Evolutionary conservation across 2,329 filamentous ascomycete species (phyloP), one percentile per base, ranked within the genome.

Genomic region (Fusarium succisae): DNA sequence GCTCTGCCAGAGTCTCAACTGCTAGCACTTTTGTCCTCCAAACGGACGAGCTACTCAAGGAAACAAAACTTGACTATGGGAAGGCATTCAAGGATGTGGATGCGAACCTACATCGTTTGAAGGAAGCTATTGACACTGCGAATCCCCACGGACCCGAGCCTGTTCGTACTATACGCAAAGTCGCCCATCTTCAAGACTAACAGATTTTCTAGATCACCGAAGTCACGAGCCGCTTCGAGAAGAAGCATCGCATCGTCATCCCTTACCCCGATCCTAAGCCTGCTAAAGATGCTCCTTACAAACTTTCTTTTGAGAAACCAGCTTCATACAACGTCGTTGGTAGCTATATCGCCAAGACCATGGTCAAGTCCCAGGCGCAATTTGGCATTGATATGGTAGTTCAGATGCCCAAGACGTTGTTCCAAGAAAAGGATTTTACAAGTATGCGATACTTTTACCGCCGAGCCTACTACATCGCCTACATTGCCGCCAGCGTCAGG

Each of bases 401-500:
- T 22, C 93, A 93, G 54, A 97, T 99, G 91, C 96, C 96, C 10
- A 82, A 85, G 65, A 84, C 88, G 2, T 83, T 98, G 18, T 95
- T 98, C 78, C 94, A 98, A 79, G 94, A 97, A 50, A 98, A 98
- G 83, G 96, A 99, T 82, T 98, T 96, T 81, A 87, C 95, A 56
- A 95, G 98, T 81, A 89, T 96, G 85, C 91, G 96, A 70, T 98
- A 97, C 84, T 98, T 98, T 80, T 95, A 98, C 84, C 97, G 98
- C 79, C 88, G 95, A 72, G 93, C 96, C 18, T 98, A 96, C 82
- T 98, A 97, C 80, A 85, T 98, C 57, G 94, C 95, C 39, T 94
- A 93, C 73, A 85, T 98, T 63, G 91, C 94, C 20, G 91, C 90
- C 37, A 91, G 89, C 9, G 85, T 98, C 59, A 90, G 91, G 73